Evolutionary conservation across 805 yeast genomes (phyloP), one percentile per base, ranked within the genome.

Genomic region (Yamadazyma kitorensis): DNA sequence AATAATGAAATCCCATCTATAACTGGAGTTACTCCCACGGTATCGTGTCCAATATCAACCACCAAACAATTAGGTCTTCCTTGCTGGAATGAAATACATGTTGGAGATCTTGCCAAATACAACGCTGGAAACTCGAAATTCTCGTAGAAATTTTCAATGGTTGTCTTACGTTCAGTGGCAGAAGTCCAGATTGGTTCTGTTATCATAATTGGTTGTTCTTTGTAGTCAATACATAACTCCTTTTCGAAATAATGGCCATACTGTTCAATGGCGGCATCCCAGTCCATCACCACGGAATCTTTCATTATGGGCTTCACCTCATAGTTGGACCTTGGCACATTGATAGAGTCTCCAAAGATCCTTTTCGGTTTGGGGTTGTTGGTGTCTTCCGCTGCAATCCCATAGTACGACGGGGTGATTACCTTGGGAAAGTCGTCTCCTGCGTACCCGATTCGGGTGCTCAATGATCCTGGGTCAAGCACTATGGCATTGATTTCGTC

Each of bases 401-500:
- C 64, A 51, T 77, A 86, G 40, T 58, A 72, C 1, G 96, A 84
- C 3, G 96, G 93, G 9, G 81, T 57, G 16, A 84, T 76, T 4
- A 80, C 64, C 43, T 81, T 76, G 9, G 98, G 98, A 34, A 77
- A 72, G 54, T 89, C 96, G 37, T 87, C 91, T 8, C 98, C 98
- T 3, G 97, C 89, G 58, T 77, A 88, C 1, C 98, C 98, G 13
- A 82, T 78, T 34, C 91, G 78, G 5, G 96, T 87, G 40, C 78
- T 65, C 41, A 71, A 78, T 8, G 96, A 82, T 22, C 98, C 98
- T 2, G 95, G 89, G 52, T 93, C 98, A 17, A 91, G 68, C 21
- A 91, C 95, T 2, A 93, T 72, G 17, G 98, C 95, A 44, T 87
- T 79, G 43, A 93, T 82, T 57, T 91, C 98, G 61, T 91, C 93